phyloP scores from a whole-genome alignment of 306 rosid genomes.

The Quercus alba region DNA sequence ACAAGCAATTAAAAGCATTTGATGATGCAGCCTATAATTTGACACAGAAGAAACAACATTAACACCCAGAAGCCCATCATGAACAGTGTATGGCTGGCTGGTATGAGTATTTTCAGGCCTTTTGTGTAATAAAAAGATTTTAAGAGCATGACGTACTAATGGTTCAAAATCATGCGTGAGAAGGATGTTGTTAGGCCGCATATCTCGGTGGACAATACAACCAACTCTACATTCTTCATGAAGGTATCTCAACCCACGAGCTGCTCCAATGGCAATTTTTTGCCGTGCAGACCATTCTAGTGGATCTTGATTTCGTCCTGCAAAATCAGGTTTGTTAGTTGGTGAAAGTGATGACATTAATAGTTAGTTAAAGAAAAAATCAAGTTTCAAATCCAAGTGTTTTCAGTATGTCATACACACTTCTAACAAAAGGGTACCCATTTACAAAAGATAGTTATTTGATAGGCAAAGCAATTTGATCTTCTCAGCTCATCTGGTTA shows the following conservation, averaged over 20 bases:
- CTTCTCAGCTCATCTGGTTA: background rate
- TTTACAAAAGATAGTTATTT: background rate
- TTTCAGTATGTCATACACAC: background rate
- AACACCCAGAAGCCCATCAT: background rate
- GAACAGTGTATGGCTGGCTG: background rate
- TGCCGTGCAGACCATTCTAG: slow-evolving; percentile 84
- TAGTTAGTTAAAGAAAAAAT: background rate
- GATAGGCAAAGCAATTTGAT: background rate
- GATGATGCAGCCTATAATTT: background rate
- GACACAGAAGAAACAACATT: background rate
- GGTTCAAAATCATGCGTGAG: slow-evolving; percentile 98
- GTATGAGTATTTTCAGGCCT: background rate
- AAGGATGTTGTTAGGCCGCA: slow-evolving; percentile 94
- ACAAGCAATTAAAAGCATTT: slow-evolving; percentile 8
- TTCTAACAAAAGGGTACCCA: background rate
- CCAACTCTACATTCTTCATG: slow-evolving; percentile 99
- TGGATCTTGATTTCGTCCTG: slow-evolving; percentile 52
- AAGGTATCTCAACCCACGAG: slow-evolving; percentile 96
- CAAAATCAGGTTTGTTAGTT: slow-evolving; percentile 11
- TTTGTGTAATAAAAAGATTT: background rate
- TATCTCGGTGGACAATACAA: slow-evolving; percentile 96
- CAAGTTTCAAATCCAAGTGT: background rate
- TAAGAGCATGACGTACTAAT: slow-evolving; percentile 52
- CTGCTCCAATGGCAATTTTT: slow-evolving; percentile 88
- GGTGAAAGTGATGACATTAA: background rate